phyloP scores from a whole-genome alignment of 2,329 filamentous ascomycete species.

The Pseudocercospora fijiensis region DNA sequence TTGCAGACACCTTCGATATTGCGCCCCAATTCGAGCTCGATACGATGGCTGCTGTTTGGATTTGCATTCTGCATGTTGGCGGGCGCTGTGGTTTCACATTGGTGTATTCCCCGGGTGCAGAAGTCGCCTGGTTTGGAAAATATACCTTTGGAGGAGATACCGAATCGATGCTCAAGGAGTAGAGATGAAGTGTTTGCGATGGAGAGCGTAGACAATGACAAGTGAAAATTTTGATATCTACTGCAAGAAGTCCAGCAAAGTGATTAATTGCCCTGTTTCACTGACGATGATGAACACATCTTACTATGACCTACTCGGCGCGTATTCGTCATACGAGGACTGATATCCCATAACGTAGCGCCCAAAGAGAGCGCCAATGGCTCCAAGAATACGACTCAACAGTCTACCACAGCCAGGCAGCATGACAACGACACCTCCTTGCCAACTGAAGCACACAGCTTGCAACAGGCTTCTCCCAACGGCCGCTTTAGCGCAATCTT shows the following conservation, averaged over 20 bases:
- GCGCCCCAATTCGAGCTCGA: constrained; percentile 17
- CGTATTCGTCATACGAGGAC: background rate
- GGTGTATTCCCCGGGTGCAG: constrained; percentile 23
- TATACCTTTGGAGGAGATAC: background rate
- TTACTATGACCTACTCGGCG: background rate
- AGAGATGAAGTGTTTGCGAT: background rate
- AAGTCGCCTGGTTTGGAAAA: background rate
- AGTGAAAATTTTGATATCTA: too few relatives aligned
- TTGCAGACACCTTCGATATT: background rate
- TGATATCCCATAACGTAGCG: background rate
- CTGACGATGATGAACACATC: background rate
- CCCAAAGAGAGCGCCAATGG: background rate
- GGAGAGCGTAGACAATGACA: background rate
- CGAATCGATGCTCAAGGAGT: background rate
- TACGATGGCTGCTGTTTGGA: constrained; percentile 20
- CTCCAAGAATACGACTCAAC: background rate
- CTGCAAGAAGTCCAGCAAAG: too few relatives aligned
- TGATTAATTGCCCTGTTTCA: too few relatives aligned
- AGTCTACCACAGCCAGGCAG: background rate
- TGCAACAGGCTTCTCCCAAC: background rate
- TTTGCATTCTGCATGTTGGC: constrained; percentile 23
- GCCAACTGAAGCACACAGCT: background rate
- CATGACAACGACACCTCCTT: background rate
- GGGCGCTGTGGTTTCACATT: constrained; percentile 19
- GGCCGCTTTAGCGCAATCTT: background rate